Percentiles rank a stretch among this genome's conserved stretches.
Evolutionary conservation across 1,139 yeast species (phyloP).

Genomic region (Zygotorulaspora mrakii): DNA sequence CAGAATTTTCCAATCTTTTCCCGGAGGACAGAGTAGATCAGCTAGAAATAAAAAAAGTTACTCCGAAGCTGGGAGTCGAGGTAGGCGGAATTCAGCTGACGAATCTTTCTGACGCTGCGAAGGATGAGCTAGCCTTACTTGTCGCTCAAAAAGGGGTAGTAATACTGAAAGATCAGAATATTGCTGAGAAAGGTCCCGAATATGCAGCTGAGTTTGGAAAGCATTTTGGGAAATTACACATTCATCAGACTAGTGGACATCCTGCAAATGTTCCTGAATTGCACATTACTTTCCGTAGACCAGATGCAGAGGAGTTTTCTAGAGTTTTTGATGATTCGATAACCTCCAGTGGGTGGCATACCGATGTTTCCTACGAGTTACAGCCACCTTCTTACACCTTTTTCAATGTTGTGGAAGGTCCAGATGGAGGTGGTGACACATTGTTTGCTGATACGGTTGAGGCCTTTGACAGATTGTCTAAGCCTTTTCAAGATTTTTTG

Average conservation of each 20-base stretch:
- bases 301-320: conserved; percentile 40
- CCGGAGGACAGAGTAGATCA: conserved; percentile 4
- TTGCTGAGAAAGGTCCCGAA: conserved; percentile 53
- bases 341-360: conserved; percentile 52
- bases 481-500: conserved; percentile 52
- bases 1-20: conserved; percentile 24
- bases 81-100: conserved; percentile 51
- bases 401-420: conserved; percentile 58
- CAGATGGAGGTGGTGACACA: conserved; percentile 71
- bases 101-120: conserved; percentile 49
- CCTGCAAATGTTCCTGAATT: conserved; percentile 58
- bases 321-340: conserved; percentile 40
- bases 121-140: conserved; percentile 50
- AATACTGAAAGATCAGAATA: conserved; percentile 50
- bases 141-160: conserved; percentile 53
- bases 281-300: conserved; percentile 57
- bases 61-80: conserved; percentile 45
- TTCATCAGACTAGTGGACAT: conserved; percentile 71
- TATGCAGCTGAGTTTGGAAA: conserved; percentile 52
- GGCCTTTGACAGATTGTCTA: conserved; percentile 67
- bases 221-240: conserved; percentile 65
- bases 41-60: conserved; percentile 14
- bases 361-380: conserved; percentile 66
- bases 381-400: conserved; percentile 70
- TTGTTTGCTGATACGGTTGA: conserved; percentile 60